Percentiles rank a stretch among this genome's conserved stretches.
phyloP scores from a whole-genome alignment of 1,139 yeast genomes.

The Kurtzmaniella natalensis region DNA sequence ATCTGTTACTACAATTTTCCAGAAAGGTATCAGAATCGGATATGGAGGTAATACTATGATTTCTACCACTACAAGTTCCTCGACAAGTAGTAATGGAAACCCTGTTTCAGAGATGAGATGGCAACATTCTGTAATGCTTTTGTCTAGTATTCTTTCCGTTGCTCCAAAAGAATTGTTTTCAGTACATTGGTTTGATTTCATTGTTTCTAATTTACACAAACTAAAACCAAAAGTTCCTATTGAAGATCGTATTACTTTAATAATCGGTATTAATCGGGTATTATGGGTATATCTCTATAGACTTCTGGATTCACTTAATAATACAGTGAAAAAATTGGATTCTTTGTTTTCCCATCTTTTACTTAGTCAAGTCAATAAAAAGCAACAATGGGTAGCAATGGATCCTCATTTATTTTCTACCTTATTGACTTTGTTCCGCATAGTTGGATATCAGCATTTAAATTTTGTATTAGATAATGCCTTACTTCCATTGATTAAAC shows the following conservation, averaged over 20 bases:
- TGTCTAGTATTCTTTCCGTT: slow-evolving; percentile 74
- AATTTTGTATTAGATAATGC: slow-evolving; percentile 78
- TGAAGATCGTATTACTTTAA: slow-evolving; percentile 59
- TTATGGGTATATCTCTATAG: slow-evolving; percentile 89
- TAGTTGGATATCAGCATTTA: slow-evolving; percentile 74
- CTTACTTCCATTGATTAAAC: slow-evolving; percentile 55
- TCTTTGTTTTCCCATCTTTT: slow-evolving; percentile 53
- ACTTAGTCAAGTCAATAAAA: slow-evolving; percentile 45
- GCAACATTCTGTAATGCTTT: slow-evolving; percentile 66
- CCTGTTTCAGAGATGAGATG: slow-evolving; percentile 46
- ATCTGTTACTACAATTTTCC: slow-evolving; percentile 62
- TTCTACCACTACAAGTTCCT: too few species aligned
- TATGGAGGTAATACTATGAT: slow-evolving; percentile 2
- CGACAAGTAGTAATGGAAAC: slow-evolving; percentile 8
- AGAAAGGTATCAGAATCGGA: slow-evolving; percentile 24
- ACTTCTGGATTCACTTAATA: slow-evolving; percentile 82
- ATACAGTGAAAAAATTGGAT: slow-evolving; percentile 60
- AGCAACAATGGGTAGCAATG: slow-evolving; percentile 66
- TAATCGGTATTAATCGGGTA: slow-evolving; percentile 66
- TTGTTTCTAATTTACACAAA: slow-evolving; percentile 47
- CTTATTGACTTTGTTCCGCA: slow-evolving; percentile 65
- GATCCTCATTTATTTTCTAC: slow-evolving; percentile 62
- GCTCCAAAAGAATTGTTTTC: slow-evolving; percentile 76
- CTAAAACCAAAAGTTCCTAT: slow-evolving; percentile 34
- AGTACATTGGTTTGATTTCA: slow-evolving; percentile 65